Evolutionary conservation across 1,139 yeast species (phyloP).

Genomic region (Saccharomycopsis crataegensis): DNA sequence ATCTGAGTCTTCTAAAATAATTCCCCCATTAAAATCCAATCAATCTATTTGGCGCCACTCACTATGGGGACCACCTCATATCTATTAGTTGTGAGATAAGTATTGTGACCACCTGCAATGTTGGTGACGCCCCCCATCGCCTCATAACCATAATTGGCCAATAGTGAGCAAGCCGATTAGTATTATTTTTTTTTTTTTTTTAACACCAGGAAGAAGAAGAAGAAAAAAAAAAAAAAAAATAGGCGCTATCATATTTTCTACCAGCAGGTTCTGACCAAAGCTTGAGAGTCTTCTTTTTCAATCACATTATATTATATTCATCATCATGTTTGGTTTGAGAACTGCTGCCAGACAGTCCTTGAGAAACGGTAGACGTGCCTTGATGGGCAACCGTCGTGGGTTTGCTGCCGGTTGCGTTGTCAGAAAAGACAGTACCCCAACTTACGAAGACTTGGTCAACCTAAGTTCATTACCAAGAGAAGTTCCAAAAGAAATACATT

Average conservation of each 20-base stretch:
- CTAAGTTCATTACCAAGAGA: slow-evolving; percentile 18
- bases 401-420: background rate
- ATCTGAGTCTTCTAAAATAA: too few relatives aligned
- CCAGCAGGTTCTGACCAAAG: background rate
- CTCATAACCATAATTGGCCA: slow-evolving; percentile 4
- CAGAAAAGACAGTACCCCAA: slow-evolving; percentile 5
- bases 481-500: slow-evolving; percentile 33
- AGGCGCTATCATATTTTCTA: background rate
- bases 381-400: background rate
- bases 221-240: slow-evolving; percentile 1
- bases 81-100: too few relatives aligned
- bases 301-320: background rate
- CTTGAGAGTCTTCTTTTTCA: background rate
- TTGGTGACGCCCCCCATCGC: background rate
- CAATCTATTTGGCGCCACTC: too few relatives aligned
- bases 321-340: slow-evolving; percentile 2
- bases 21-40: too few relatives aligned
- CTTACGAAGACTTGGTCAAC: slow-evolving; percentile 17
- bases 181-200: background rate
- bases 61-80: too few relatives aligned
- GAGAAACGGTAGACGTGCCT: background rate
- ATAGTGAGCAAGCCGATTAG: background rate
- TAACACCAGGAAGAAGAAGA: slow-evolving; percentile 2
- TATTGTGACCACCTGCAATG: too few relatives aligned
- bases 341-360: background rate